A percentile compares a stretch with the other conserved stretches of the same genome.
phyloP scores from a whole-genome alignment of 306 rosid species.

The Corylus heterophylla region DNA sequence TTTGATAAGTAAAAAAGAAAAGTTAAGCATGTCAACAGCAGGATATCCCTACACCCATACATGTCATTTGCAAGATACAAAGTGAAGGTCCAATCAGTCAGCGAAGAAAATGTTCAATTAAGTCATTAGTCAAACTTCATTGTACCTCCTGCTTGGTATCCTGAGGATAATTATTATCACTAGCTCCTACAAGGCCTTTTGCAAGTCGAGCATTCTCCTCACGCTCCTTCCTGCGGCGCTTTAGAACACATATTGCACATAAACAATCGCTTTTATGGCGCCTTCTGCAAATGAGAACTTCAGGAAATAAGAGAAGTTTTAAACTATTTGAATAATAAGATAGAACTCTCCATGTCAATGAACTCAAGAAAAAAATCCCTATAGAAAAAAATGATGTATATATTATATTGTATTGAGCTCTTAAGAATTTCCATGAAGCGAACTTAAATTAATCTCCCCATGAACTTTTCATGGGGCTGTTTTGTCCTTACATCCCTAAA shows the following conservation, averaged over 20 bases:
- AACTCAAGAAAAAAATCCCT: no score
- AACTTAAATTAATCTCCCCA: neutral
- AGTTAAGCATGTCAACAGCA: no score
- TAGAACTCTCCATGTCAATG: neutral
- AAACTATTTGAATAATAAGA: neutral
- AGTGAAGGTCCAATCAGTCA: neutral
- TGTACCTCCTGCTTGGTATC: constrained; percentile 72
- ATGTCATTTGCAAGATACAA: neutral
- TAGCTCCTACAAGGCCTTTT: constrained; percentile 48
- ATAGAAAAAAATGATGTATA: no score
- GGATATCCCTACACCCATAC: neutral
- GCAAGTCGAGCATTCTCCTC: constrained; percentile 76
- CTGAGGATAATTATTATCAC: constrained; percentile 49
- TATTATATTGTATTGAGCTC: no score
- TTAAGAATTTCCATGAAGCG: neutral
- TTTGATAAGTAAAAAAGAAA: no score
- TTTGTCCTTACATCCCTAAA: neutral
- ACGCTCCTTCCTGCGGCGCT: constrained; percentile 93
- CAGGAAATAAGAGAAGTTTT: constrained; percentile 14
- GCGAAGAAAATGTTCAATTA: constrained; percentile 9
- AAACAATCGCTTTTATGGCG: constrained; percentile 90
- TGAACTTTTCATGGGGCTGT: neutral
- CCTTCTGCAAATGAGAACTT: constrained; percentile 61
- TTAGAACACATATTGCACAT: constrained; percentile 92
- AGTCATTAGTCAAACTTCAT: constrained; percentile 14